Conservation (phyloP, 805 yeast genomes). For the Sporopachydermia lactativora region DNA sequence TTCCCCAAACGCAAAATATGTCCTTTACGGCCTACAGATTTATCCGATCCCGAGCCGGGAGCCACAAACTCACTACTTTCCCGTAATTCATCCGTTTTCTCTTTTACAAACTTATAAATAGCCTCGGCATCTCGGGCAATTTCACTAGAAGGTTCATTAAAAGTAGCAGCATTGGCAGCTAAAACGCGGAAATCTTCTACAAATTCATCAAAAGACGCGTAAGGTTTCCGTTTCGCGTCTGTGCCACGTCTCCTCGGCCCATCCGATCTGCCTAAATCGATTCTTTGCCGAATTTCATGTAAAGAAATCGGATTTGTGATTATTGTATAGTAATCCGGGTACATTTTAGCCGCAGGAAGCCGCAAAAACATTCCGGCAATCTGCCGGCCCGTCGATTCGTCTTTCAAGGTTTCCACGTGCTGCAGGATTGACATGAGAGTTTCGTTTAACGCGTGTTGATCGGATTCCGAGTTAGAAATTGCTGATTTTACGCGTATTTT, state of each 20-base stretch:
- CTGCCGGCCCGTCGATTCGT: slow-evolving; percentile 13
- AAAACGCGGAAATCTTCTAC: slow-evolving; percentile 49
- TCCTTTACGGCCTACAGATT: slow-evolving; percentile 7
- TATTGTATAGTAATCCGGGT: slow-evolving; percentile 67
- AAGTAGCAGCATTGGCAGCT: slow-evolving; percentile 56
- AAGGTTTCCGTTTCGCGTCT: slow-evolving; percentile 21
- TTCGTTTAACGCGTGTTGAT: slow-evolving; percentile 9
- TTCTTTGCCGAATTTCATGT: slow-evolving; percentile 42
- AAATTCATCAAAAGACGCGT: slow-evolving; percentile 26
- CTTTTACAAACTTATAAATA: slow-evolving; percentile 41
- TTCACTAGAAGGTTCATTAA: slow-evolving; percentile 51
- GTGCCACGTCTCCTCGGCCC: not conserved
- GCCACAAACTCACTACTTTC: too few species aligned
- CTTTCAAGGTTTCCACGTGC: not conserved
- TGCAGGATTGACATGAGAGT: slow-evolving; percentile 4
- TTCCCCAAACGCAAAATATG: slow-evolving; percentile 7
- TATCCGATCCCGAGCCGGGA: slow-evolving; percentile 1
- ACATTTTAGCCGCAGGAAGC: slow-evolving; percentile 58
- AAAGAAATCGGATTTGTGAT: slow-evolving; percentile 56
- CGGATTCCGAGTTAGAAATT: slow-evolving; percentile 12
- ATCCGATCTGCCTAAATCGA: slow-evolving; percentile 19
- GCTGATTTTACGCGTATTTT: too few species aligned
- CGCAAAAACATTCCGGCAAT: slow-evolving; percentile 42
- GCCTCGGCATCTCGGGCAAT: slow-evolving; percentile 53
- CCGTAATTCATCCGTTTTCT: slow-evolving; percentile 27